phyloP scores from a whole-genome alignment of 2,329 filamentous ascomycete species.

The Colletotrichum incanum region DNA sequence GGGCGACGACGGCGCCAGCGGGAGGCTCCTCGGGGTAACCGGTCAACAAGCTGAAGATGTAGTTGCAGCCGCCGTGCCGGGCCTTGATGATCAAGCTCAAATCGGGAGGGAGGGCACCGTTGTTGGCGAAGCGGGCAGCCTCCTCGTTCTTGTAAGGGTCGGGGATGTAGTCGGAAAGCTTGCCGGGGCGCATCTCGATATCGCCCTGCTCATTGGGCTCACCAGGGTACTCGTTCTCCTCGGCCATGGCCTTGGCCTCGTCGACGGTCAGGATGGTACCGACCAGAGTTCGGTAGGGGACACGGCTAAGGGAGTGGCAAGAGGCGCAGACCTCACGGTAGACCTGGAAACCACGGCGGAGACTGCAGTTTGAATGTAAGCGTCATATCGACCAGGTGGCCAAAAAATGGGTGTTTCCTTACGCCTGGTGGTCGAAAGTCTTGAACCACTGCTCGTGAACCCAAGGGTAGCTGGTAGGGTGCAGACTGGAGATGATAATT shows the following conservation, averaged over 20 bases:
- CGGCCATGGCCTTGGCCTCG: slow-evolving; percentile 96
- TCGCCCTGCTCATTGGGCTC: slow-evolving; percentile 99
- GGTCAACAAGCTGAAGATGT: slow-evolving; percentile 97
- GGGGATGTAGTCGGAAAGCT: slow-evolving; percentile 97
- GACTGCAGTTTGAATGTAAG: slow-evolving; percentile 67
- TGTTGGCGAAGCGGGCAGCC: slow-evolving; percentile 97
- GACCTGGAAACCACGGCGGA: slow-evolving; percentile 99
- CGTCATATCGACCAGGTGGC: slow-evolving; percentile 16
- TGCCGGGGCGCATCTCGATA: slow-evolving; percentile 98
- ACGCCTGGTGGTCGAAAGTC: slow-evolving; percentile 98
- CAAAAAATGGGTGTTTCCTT: slow-evolving; percentile 60
- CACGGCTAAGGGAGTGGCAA: slow-evolving; percentile 95
- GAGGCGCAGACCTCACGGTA: slow-evolving; percentile 98
- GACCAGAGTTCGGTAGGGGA: slow-evolving; percentile 94
- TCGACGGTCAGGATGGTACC: slow-evolving; percentile 95
- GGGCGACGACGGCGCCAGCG: slow-evolving; percentile 86
- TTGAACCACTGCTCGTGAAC: slow-evolving; percentile 92
- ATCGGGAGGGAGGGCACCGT: slow-evolving; percentile 97
- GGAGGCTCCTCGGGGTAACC: slow-evolving; percentile 98
- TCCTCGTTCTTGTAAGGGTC: slow-evolving; percentile 99
- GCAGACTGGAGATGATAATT: slow-evolving; percentile 74
- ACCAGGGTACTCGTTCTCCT: slow-evolving; percentile 98
- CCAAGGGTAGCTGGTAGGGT: slow-evolving; percentile 94
- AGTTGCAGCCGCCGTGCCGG: slow-evolving; percentile 97
- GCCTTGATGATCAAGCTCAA: slow-evolving; percentile 98